Percentiles rank a stretch among this genome's conserved stretches.
Conservation (phyloP, 2,329 filamentous ascomycete species). For the Fusarium fracticaudum region DNA sequence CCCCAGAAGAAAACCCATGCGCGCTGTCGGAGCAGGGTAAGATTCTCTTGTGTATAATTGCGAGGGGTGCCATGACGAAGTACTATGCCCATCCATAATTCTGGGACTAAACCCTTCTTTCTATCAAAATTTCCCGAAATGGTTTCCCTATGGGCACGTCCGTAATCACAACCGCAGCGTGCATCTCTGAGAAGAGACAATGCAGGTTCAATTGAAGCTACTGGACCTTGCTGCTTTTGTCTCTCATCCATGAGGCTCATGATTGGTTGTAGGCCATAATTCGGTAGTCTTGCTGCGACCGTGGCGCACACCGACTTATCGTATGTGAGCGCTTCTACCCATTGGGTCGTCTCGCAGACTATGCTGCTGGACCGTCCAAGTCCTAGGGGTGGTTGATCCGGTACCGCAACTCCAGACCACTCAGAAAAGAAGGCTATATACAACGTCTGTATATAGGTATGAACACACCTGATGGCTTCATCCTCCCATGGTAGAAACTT, state of each 20-base stretch:
- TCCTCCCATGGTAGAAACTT: not conserved
- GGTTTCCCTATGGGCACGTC: not conserved
- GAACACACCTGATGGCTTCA: not conserved
- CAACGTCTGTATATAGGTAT: not conserved
- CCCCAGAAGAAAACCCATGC: constrained; percentile 7
- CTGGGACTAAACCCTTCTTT: not conserved
- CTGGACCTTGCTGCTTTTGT: not conserved
- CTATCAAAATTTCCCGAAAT: not conserved
- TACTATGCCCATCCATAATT: not conserved
- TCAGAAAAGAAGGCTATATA: not conserved
- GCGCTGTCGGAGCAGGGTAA: not conserved
- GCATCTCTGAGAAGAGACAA: not conserved
- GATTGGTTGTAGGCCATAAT: not conserved
- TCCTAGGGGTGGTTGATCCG: not conserved
- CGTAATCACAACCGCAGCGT: too few species aligned
- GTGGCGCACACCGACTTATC: not conserved
- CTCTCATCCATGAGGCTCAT: not conserved
- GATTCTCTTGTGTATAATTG: not conserved
- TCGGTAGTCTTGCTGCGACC: not conserved
- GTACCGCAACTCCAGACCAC: not conserved
- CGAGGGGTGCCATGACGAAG: not conserved
- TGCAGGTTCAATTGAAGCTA: not conserved
- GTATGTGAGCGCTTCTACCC: not conserved
- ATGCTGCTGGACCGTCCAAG: not conserved
- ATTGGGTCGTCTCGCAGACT: not conserved